Base-by-base conservation (phyloP, 305 asterid genomes). In the Solanum hybrid region DNA sequence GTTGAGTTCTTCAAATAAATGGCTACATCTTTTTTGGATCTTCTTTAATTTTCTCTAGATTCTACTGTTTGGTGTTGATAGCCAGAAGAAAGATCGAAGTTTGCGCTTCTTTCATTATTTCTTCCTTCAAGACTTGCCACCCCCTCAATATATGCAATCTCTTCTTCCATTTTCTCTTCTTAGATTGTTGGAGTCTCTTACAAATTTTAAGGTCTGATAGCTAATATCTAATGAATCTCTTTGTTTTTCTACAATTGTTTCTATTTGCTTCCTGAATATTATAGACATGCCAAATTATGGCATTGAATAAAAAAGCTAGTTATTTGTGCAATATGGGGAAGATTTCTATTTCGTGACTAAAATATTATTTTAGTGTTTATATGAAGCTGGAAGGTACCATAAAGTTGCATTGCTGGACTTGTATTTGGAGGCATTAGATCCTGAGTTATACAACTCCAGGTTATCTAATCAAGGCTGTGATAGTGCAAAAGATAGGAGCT, bases 351-450 rank as follows among this genome's bases (percentile, higher is more conserved):
- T 22, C 14, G 4, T 85, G 39, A 34, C 88, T 22, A 85, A 85
- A 57, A 57, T 85, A 18, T 85, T 85, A 22, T 61, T 85, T 57
- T 85, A 97, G 99, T 96, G 98, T 91, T 91, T 97, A 90, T 89
- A 92, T 89, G 99, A 96, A 95, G 98, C 94, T 91, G 97, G 95
- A 92, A 96, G 92, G 93, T 91, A 89, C 89, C 92, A 91, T 86
- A 94, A 94, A 92, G 91, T 93, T 88, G 89, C 95, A 83, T 92
- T 97, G 91, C 90, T 96, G 87, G 98, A 97, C 92, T 73, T 96
- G 87, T 95, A 93, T 93, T 94, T 97, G 89, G 98, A 96, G 94
- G 91, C 93, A 91, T 94, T 96, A 33, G 95, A 94, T 92, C 95
- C 95, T 87, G 92, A 90, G 92, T 89, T 73, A 85, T 82, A 20